Evolutionary conservation across 495 filamentous ascomycete species (phyloP).

Genomic region (Xylaria castorea): DNA sequence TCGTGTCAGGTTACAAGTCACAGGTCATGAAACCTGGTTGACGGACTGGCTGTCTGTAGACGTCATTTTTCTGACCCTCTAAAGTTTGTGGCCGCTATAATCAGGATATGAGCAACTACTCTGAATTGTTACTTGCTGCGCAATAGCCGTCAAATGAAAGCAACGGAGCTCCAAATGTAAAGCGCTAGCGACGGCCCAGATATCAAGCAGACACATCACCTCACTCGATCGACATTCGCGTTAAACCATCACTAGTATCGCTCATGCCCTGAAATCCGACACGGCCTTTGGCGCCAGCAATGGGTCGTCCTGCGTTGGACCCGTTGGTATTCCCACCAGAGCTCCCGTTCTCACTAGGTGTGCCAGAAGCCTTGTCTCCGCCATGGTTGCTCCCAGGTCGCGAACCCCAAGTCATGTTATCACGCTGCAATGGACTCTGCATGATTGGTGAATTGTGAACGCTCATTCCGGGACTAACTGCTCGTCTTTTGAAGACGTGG

Average conservation of each 20-base stretch:
- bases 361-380: slow-evolving; percentile 56
- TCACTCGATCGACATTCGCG: slow-evolving; percentile 95
- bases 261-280: slow-evolving; percentile 94
- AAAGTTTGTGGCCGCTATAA: not conserved
- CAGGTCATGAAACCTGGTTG: not conserved
- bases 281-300: slow-evolving; percentile 50
- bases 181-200: not conserved
- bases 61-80: not conserved
- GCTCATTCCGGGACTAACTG: slow-evolving; percentile 88
- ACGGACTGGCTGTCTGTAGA: not conserved
- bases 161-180: not conserved
- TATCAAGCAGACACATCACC: not conserved
- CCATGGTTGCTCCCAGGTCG: slow-evolving; percentile 64
- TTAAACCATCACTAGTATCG: slow-evolving; percentile 92
- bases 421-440: slow-evolving; percentile 77
- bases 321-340: slow-evolving; percentile 35
- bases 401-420: slow-evolving; percentile 74
- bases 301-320: slow-evolving; percentile 34
- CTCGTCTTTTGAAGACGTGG: slow-evolving; percentile 87
- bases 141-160: not conserved
- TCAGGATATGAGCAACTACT: not conserved
- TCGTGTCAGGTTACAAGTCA: not conserved
- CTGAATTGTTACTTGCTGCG: not conserved
- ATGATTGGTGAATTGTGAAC: slow-evolving; percentile 89
- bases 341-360: slow-evolving; percentile 50